phyloP scores from a whole-genome alignment of 768 basidiomycete genomes.

The Tricholoma hemisulphureum region DNA sequence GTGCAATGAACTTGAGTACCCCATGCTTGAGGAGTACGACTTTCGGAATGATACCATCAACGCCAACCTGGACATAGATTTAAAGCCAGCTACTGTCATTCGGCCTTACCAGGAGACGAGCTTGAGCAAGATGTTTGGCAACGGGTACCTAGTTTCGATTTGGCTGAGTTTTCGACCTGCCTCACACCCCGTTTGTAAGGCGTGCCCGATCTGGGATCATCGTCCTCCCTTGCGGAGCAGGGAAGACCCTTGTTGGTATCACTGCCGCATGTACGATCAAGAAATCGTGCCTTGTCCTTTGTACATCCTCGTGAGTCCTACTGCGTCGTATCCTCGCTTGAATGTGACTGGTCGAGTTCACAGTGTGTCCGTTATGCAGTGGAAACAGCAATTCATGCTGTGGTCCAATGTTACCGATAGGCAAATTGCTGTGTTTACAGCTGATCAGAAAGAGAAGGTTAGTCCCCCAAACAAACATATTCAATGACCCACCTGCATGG shows the following conservation, averaged over 20 bases:
- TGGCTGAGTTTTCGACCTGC: constrained; percentile 3
- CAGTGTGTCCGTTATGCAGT: constrained; percentile 95
- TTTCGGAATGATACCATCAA: constrained; percentile 97
- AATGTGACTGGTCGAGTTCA: neutral
- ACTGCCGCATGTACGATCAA: constrained; percentile 99
- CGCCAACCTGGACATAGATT: constrained; percentile 95
- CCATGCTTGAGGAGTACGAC: constrained; percentile 99
- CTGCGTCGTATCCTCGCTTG: constrained; percentile 1
- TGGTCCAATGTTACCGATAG: constrained; percentile 98
- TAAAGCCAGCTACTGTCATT: constrained; percentile 97
- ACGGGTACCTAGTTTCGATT: constrained; percentile 60
- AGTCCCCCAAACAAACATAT: constrained; percentile 10
- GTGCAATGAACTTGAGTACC: constrained; percentile 95
- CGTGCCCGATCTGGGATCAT: constrained; percentile 98
- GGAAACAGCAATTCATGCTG: constrained; percentile 97
- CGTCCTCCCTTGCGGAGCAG: constrained; percentile 96
- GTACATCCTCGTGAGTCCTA: constrained; percentile 88
- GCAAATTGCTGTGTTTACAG: constrained; percentile 96
- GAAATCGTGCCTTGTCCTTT: constrained; percentile 95
- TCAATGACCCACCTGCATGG: constrained; percentile 6
- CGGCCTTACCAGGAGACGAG: constrained; percentile 98
- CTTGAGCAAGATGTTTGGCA: constrained; percentile 99
- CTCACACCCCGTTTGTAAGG: constrained; percentile 39
- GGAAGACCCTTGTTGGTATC: constrained; percentile 99
- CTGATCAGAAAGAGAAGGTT: constrained; percentile 96